A percentile compares a stretch with the other conserved stretches of the same genome.
phyloP scores from a whole-genome alignment of 1,284 basidiomycete species.

The Puccinia polysora region DNA sequence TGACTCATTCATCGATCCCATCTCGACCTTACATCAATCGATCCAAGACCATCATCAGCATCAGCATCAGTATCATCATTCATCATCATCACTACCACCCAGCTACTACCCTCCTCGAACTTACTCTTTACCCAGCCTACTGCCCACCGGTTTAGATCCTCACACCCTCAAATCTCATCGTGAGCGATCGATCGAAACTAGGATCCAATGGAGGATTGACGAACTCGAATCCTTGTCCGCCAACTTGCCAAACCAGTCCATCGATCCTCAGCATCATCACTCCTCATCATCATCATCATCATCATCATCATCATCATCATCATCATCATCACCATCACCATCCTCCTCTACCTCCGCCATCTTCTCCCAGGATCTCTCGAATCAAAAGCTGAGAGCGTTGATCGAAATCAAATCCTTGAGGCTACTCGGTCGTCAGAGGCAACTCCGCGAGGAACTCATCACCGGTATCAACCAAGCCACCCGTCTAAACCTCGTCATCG shows the following conservation, averaged over 20 bases:
- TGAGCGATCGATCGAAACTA: constrained; percentile 81
- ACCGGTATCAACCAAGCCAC: constrained; percentile 82
- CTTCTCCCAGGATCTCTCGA: constrained; percentile 47
- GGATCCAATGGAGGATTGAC: constrained; percentile 79
- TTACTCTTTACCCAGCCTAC: constrained; percentile 77
- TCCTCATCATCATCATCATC: constrained; percentile 1
- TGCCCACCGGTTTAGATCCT: constrained; percentile 89
- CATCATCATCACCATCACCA: constrained; percentile 55
- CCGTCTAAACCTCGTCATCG: constrained; percentile 70
- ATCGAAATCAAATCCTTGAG: constrained; percentile 93
- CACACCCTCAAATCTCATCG: constrained; percentile 85
- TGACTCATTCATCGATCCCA: no score
- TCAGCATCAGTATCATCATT: no score
- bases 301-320: constrained; percentile 54
- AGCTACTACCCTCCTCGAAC: constrained; percentile 31
- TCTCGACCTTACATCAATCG: no score
- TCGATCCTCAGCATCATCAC: no score
- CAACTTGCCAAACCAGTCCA: constrained; percentile 63
- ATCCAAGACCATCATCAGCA: no score
- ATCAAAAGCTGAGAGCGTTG: constrained; percentile 71
- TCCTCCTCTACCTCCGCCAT: constrained; percentile 46
- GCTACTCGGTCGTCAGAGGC: constrained; percentile 81
- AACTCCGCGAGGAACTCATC: constrained; percentile 77
- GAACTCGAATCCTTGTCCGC: constrained; percentile 81
- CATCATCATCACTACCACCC: no score